Percentiles rank a stretch among this genome's conserved stretches.
Evolutionary conservation across 2,329 filamentous ascomycete species (phyloP).

Genomic region (Ceratocystis eucalypticola): DNA sequence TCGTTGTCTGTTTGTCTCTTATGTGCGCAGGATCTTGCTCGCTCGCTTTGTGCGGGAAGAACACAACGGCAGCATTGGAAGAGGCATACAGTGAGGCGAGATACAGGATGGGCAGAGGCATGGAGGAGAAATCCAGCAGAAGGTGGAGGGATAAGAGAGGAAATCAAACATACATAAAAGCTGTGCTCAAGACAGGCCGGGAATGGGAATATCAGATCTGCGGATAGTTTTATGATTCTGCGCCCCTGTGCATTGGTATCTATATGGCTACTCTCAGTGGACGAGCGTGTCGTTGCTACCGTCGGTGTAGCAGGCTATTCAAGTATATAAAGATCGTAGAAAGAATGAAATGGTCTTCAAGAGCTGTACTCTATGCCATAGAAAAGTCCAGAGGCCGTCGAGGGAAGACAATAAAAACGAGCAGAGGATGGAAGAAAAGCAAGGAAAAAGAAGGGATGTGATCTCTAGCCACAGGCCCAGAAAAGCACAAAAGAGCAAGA

Average conservation of each 20-base stretch:
- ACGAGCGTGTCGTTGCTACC: too few relatives aligned
- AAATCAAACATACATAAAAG: too few relatives aligned
- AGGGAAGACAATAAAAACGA: background rate
- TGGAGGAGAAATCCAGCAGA: too few relatives aligned
- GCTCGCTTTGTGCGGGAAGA: background rate
- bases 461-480: slow-evolving; percentile 8
- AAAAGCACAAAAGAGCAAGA: slow-evolving; percentile 1
- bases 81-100: too few relatives aligned
- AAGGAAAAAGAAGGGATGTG: background rate
- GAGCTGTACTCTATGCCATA: background rate
- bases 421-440: background rate
- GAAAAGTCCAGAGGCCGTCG: background rate
- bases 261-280: background rate
- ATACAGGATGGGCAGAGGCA: too few relatives aligned
- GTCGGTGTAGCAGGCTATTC: too few relatives aligned
- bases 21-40: background rate
- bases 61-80: background rate
- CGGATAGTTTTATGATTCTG: background rate
- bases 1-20: background rate
- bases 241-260: background rate
- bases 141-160: too few relatives aligned
- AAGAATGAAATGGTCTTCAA: background rate
- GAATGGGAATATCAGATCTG: background rate
- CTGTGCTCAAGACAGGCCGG: too few relatives aligned
- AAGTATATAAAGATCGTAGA: background rate